Conservation (phyloP, 2,329 filamentous ascomycete genomes). For the Fusarium euwallaceae region DNA sequence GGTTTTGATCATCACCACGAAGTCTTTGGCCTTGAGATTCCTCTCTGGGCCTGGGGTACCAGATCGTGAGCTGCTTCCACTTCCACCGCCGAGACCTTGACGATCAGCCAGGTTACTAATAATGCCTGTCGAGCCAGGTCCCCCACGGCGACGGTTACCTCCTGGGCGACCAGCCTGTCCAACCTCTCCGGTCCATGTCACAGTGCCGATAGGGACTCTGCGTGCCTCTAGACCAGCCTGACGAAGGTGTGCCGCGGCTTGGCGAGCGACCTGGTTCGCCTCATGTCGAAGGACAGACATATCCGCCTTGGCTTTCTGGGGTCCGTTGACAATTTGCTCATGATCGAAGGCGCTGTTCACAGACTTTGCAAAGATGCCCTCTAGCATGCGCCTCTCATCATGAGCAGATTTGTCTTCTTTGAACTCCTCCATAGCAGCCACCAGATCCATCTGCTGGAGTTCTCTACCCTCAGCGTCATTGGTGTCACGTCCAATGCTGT, state of each 20-base stretch:
- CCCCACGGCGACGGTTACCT: constrained; percentile 63
- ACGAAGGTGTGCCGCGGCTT: constrained; percentile 82
- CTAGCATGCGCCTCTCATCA: constrained; percentile 84
- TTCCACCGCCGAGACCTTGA: constrained; percentile 63
- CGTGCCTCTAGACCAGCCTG: constrained; percentile 80
- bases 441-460: constrained; percentile 67
- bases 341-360: constrained; percentile 95
- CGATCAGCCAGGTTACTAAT: constrained; percentile 70
- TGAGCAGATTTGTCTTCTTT: constrained; percentile 64
- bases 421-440: constrained; percentile 76
- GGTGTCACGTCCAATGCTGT: constrained; percentile 5
- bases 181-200: constrained; percentile 92
- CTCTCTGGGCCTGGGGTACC: constrained; percentile 57
- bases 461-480: constrained; percentile 49
- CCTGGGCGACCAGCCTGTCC: constrained; percentile 82
- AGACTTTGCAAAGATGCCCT: constrained; percentile 87
- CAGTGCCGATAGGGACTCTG: constrained; percentile 81
- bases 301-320: constrained; percentile 78
- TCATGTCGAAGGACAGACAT: constrained; percentile 84
- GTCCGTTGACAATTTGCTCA: constrained; percentile 88
- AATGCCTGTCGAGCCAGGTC: constrained; percentile 67
- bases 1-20: constrained; percentile 78
- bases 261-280: constrained; percentile 81
- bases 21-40: constrained; percentile 69
- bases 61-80: constrained; percentile 61